Evolutionary conservation across 2,329 filamentous ascomycete species (phyloP).

Genomic region (Triangularia setosa): DNA sequence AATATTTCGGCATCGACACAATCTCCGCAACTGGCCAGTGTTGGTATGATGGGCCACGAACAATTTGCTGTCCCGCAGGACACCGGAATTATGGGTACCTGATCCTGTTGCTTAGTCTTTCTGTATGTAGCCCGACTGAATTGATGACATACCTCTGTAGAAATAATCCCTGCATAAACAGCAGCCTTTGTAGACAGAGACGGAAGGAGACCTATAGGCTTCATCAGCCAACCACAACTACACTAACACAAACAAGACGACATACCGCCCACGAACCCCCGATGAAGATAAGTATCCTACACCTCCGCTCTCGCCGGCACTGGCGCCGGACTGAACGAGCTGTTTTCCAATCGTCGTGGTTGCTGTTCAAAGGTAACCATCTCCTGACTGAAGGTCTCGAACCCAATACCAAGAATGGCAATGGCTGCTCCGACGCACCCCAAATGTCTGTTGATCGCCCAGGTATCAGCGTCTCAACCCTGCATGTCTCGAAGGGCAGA

Average conservation of each 20-base stretch:
- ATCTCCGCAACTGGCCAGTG: constrained; percentile 35
- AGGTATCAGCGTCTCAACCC: background rate
- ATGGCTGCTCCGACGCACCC: constrained; percentile 38
- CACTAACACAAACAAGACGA: background rate
- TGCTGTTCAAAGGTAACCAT: constrained; percentile 34
- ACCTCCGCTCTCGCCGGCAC: constrained; percentile 34
- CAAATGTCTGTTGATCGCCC: constrained; percentile 30
- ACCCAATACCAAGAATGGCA: constrained; percentile 34
- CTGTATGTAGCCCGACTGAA: background rate
- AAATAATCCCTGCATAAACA: constrained; percentile 37
- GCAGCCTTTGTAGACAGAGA: constrained; percentile 37
- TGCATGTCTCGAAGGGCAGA: background rate
- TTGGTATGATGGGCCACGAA: constrained; percentile 35
- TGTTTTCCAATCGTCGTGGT: constrained; percentile 24
- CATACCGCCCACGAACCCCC: constrained; percentile 18
- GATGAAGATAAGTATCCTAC: constrained; percentile 32
- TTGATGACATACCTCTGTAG: constrained; percentile 20
- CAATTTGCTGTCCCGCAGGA: constrained; percentile 34
- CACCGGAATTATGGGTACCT: constrained; percentile 25
- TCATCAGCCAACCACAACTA: background rate
- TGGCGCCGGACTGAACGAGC: constrained; percentile 21
- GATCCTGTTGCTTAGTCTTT: background rate
- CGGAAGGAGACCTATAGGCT: constrained; percentile 17
- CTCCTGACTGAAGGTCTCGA: constrained; percentile 39
- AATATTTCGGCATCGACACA: constrained; percentile 24